Evolutionary conservation across 768 basidiomycete genomes (phyloP), one percentile per base, ranked within the genome.

Genomic region (Xerocomus spinulosus): DNA sequence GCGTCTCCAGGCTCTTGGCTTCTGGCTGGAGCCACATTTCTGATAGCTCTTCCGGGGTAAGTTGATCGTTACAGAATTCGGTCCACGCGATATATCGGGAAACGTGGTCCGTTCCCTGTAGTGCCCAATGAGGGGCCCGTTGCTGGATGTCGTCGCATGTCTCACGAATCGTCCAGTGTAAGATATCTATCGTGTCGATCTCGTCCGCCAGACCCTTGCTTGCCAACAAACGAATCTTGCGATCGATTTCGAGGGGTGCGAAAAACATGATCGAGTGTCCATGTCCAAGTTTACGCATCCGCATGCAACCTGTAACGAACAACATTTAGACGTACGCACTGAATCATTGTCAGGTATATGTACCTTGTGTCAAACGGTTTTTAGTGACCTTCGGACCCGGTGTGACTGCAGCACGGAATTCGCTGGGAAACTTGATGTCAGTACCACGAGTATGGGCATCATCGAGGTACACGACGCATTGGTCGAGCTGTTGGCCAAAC

Each of bases 231-330:
- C 70, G 67, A 38, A 76, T 75, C 0, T 43, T 34, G 26, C 50
- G 49, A 43, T 71, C 68, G 4, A 75, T 62, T 41, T 75, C 72
- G 0, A 54, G 53, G 5, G 75, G 68, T 9, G 73, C 74, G 38
- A 73, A 72, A 51, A 77, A 76, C 38, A 71, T 54, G 13, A 75
- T 62, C 4, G 73, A 71, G 47, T 77, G 76, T 0, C 70, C 73
- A 14, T 59, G 53, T 12, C 76, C 76, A 2, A 77, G 63, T 51
- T 69, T 66, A 3, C 76, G 67, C 75, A 77, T 74, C 4, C 76
- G 64, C 76, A 77, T 77, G 48, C 75, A 77, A 6, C 74, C 76
- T 76, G 12, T 20, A 5, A 24, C 4, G 9, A 15, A 6, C 39
- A 9, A 2, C 0, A 28, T 18, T 23, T 30, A 28, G 28, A 25